Percentiles rank a stretch among this genome's conserved stretches.
These are phyloP conservation scores for Phialophora chinensis DNA, from an alignment of 2,329 filamentous ascomycete genomes.

Conservation along the genomic window DNA sequence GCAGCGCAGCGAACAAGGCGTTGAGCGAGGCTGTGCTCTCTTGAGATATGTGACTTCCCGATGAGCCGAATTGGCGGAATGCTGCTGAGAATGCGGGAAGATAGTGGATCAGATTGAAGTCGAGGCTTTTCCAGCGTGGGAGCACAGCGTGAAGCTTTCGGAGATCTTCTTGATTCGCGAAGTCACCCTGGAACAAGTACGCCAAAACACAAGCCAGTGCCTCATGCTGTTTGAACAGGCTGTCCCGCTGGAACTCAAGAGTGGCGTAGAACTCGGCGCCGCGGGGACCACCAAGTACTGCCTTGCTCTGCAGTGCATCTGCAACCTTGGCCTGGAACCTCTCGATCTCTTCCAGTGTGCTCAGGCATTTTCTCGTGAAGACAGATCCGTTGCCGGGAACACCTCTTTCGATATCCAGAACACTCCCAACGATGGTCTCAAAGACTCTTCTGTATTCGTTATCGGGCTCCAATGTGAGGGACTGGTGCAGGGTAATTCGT, in stretches of 20 bases:
- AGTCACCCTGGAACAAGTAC: slow-evolving; percentile 76
- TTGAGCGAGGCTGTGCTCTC: slow-evolving; percentile 54
- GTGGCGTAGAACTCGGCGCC: slow-evolving; percentile 73
- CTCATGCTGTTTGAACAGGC: slow-evolving; percentile 88
- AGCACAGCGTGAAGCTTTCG: slow-evolving; percentile 71
- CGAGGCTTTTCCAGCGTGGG: slow-evolving; percentile 71
- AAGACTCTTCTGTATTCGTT: slow-evolving; percentile 50
- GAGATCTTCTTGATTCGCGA: slow-evolving; percentile 74
- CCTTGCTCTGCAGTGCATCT: slow-evolving; percentile 76
- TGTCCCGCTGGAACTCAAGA: slow-evolving; percentile 78
- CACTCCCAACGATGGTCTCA: slow-evolving; percentile 61
- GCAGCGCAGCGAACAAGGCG: slow-evolving; percentile 56
- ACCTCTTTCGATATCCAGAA: slow-evolving; percentile 63
- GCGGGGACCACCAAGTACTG: slow-evolving; percentile 72
- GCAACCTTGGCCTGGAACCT: slow-evolving; percentile 74
- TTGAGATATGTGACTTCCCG: slow-evolving; percentile 29
- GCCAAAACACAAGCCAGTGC: slow-evolving; percentile 80
- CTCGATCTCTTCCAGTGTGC: slow-evolving; percentile 77
- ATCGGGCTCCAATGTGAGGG: slow-evolving; percentile 66
- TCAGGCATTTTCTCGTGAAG: slow-evolving; percentile 76
- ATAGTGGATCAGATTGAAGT: slow-evolving; percentile 76
- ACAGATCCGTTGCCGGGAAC: slow-evolving; percentile 59
- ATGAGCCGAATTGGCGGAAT: slow-evolving; percentile 76
- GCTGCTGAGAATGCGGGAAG: slow-evolving; percentile 79
- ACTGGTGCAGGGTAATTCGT: slow-evolving; percentile 75